A percentile compares a stretch with the other conserved stretches of the same genome.
Evolutionary conservation across 1,284 basidiomycete species (phyloP).

Genomic region (Boletus hoseneyae): DNA sequence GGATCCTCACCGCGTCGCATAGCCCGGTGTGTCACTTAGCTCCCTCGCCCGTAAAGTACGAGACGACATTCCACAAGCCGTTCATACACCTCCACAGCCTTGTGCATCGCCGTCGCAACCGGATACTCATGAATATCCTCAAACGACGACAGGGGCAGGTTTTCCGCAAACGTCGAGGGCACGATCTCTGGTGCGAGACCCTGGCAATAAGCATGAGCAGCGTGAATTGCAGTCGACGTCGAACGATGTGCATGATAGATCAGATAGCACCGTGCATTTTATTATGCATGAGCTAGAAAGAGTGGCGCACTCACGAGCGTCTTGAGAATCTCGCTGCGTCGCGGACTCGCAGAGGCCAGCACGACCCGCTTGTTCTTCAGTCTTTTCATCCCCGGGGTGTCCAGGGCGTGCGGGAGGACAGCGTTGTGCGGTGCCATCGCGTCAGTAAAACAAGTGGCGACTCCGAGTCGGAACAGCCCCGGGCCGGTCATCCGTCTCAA

Average conservation of each 20-base stretch:
- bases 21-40: conserved; percentile 84
- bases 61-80: conserved; percentile 63
- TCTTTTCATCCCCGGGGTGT: conserved; percentile 67
- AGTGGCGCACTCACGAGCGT: conserved; percentile 55
- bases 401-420: conserved; percentile 70
- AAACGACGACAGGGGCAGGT: conserved; percentile 69
- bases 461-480: too few species aligned
- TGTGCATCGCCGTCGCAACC: conserved; percentile 88
- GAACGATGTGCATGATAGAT: too few species aligned
- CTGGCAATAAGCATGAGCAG: conserved; percentile 38
- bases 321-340: conserved; percentile 82
- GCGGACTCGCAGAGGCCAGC: conserved; percentile 82
- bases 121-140: conserved; percentile 88
- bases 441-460: too few species aligned
- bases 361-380: conserved; percentile 74
- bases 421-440: conserved; percentile 25
- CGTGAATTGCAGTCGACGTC: too few species aligned
- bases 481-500: too few species aligned
- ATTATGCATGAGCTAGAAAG: too few species aligned
- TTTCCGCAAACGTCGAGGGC: conserved; percentile 85
- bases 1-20: conserved; percentile 62
- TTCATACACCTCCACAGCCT: conserved; percentile 93
- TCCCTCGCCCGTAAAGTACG: too few species aligned
- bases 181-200: conserved; percentile 85
- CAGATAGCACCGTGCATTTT: too few species aligned